These are phyloP conservation scores for Cytospora piceicola DNA, from an alignment of 2,329 filamentous ascomycete species.

Conservation along the genomic window DNA sequence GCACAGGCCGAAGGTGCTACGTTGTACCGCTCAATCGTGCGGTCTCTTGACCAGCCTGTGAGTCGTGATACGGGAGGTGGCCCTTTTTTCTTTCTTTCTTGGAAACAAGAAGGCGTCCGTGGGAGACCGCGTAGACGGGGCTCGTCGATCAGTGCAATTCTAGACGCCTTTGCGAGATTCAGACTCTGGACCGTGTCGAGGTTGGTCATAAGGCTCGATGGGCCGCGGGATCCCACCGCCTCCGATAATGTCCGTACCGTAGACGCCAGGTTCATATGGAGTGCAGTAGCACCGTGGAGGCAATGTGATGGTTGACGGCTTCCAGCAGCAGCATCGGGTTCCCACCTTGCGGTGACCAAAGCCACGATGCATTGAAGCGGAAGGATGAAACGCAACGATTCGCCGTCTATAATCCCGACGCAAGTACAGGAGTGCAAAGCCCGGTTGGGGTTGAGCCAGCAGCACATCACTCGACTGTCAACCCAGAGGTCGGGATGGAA, in stretches of 20 bases:
- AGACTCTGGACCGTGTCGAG: neutral
- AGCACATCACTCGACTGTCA: neutral
- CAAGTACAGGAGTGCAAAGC: conserved; percentile 17
- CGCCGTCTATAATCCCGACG: conserved; percentile 1
- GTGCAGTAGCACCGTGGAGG: neutral
- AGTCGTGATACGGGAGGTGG: neutral
- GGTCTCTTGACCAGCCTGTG: neutral
- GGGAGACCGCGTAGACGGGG: conserved; percentile 2
- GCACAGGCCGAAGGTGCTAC: neutral
- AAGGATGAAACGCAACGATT: conserved; percentile 10
- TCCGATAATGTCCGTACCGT: neutral
- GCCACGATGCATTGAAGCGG: conserved; percentile 13
- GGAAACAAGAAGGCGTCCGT: neutral
- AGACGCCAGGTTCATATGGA: neutral
- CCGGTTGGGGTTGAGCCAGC: neutral
- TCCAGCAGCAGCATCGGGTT: conserved; percentile 23
- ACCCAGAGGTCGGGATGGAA: neutral
- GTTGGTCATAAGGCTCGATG: neutral
- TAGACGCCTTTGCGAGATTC: conserved; percentile 8
- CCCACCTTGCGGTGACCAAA: conserved; percentile 9
- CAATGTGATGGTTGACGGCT: conserved; percentile 21
- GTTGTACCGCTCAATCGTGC: neutral
- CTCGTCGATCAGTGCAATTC: conserved; percentile 11
- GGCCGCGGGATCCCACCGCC: neutral
- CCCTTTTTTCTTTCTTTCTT: neutral